Evolutionary conservation across 768 basidiomycete genomes (phyloP).

Genomic region (Phylloporus scabripes): DNA sequence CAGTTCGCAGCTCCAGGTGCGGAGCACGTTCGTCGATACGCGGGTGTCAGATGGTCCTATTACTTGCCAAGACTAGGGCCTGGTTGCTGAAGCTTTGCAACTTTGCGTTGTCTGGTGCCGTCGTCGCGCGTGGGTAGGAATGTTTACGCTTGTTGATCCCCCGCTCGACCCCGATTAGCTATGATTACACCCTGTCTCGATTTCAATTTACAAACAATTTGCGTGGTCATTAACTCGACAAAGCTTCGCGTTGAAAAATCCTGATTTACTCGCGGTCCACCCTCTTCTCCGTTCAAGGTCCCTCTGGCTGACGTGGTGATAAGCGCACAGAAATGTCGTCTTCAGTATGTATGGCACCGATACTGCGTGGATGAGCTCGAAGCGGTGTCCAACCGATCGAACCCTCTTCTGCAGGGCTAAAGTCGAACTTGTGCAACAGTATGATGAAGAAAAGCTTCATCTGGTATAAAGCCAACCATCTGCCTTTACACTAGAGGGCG

Average conservation of each 20-base stretch:
- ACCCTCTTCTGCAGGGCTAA: not conserved
- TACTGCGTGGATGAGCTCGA: conserved; percentile 9
- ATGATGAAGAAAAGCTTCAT: conserved; percentile 18
- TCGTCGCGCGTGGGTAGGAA: conserved; percentile 5
- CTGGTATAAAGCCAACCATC: conserved; percentile 22
- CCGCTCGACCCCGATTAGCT: not conserved
- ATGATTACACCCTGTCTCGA: not conserved
- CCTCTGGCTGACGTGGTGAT: not conserved
- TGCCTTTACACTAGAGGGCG: conserved; percentile 17
- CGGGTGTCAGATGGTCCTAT: not conserved
- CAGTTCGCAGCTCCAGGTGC: not conserved
- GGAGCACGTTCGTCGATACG: not conserved
- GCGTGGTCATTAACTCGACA: too few relatives aligned
- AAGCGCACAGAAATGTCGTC: conserved; percentile 14
- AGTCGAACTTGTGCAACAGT: conserved; percentile 13
- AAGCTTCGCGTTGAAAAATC: not conserved
- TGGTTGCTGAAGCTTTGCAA: not conserved
- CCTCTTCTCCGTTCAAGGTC: not conserved
- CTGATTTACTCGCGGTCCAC: not conserved
- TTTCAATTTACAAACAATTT: not conserved
- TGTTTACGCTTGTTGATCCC: conserved; percentile 14
- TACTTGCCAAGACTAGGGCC: not conserved
- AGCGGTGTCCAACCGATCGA: conserved; percentile 7
- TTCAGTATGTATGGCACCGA: conserved; percentile 14
- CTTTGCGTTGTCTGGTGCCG: not conserved